A percentile compares a stretch with the other conserved stretches of the same genome.
These are phyloP conservation scores for Trifolium pratense DNA, from an alignment of 306 rosid species.

Conservation along the genomic window DNA sequence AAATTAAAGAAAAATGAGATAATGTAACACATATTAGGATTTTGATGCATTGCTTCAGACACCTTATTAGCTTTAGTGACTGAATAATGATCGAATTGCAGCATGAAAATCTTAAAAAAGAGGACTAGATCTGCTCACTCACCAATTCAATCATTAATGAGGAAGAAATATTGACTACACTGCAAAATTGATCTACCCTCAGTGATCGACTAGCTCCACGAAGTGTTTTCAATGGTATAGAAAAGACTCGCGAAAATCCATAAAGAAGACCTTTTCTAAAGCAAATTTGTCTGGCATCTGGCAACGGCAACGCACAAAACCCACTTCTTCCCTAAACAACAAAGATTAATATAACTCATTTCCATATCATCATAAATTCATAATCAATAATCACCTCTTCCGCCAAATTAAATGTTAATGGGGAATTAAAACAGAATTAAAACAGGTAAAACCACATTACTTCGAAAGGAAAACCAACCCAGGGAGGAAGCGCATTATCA, in stretches of 20 bases:
- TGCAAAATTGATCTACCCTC: constrained; percentile 85
- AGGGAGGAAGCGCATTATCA: not conserved
- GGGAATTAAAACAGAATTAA: not conserved
- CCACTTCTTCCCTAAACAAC: constrained; percentile 68
- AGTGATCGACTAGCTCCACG: constrained; percentile 92
- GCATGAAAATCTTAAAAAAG: not conserved
- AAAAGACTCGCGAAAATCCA: constrained; percentile 76
- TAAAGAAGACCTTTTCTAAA: constrained; percentile 74
- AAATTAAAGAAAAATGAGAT: constrained; percentile 31
- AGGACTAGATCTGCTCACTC: constrained; percentile 54
- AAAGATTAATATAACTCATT: constrained; percentile 31
- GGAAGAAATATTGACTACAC: constrained; percentile 82
- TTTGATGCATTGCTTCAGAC: not conserved
- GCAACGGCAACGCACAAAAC: constrained; percentile 81
- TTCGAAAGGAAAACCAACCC: not conserved
- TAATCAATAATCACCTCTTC: constrained; percentile 11
- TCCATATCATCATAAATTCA: constrained; percentile 19
- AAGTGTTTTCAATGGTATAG: constrained; percentile 78
- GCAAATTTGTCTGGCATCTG: constrained; percentile 78
- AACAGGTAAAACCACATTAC: not conserved
- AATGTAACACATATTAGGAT: not conserved
- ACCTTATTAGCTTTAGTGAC: constrained; percentile 14
- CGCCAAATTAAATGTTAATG: constrained; percentile 10
- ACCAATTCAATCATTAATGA: constrained; percentile 93
- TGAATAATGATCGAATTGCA: constrained; percentile 16